Evolutionary conservation across 2,329 filamentous ascomycete genomes (phyloP).

Genomic region (Cryphonectria radicalis): DNA sequence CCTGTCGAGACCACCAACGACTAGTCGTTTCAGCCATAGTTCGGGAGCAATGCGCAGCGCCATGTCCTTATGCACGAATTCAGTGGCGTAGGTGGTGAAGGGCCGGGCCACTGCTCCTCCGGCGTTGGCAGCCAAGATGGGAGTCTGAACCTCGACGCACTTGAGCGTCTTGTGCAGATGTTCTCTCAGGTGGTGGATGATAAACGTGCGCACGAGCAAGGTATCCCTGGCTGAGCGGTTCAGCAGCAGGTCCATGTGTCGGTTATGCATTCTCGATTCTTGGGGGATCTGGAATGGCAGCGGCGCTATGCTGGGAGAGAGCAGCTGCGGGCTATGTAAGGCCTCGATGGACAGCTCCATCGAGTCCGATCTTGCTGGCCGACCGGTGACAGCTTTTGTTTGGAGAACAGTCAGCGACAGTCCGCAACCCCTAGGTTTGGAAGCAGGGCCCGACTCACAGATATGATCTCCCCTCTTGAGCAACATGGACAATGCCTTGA

Average conservation of each 20-base stretch:
- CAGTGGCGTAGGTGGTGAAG: slow-evolving; percentile 79
- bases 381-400: slow-evolving; percentile 68
- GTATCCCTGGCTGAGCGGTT: slow-evolving; percentile 70
- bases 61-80: slow-evolving; percentile 72
- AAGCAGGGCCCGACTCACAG: slow-evolving; percentile 57
- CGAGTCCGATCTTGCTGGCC: slow-evolving; percentile 68
- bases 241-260: slow-evolving; percentile 86
- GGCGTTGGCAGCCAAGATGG: slow-evolving; percentile 79
- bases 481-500: slow-evolving; percentile 66
- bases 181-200: slow-evolving; percentile 70
- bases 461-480: slow-evolving; percentile 83
- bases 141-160: slow-evolving; percentile 77
- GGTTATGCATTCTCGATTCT: slow-evolving; percentile 74
- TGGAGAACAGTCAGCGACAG: slow-evolving; percentile 23
- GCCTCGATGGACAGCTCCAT: slow-evolving; percentile 79
- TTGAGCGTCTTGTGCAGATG: slow-evolving; percentile 57
- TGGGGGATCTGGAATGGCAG: slow-evolving; percentile 74
- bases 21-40: slow-evolving; percentile 89
- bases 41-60: slow-evolving; percentile 90
- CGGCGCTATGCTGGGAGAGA: slow-evolving; percentile 79
- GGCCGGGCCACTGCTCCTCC: slow-evolving; percentile 88
- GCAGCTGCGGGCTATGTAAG: slow-evolving; percentile 67
- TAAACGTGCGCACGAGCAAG: slow-evolving; percentile 72
- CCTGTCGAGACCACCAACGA: slow-evolving; percentile 84
- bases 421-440: slow-evolving; percentile 30